Percentiles rank a stretch among this genome's conserved stretches.
Conservation (phyloP, 257 asterid genomes). For the Apocynum venetum region DNA sequence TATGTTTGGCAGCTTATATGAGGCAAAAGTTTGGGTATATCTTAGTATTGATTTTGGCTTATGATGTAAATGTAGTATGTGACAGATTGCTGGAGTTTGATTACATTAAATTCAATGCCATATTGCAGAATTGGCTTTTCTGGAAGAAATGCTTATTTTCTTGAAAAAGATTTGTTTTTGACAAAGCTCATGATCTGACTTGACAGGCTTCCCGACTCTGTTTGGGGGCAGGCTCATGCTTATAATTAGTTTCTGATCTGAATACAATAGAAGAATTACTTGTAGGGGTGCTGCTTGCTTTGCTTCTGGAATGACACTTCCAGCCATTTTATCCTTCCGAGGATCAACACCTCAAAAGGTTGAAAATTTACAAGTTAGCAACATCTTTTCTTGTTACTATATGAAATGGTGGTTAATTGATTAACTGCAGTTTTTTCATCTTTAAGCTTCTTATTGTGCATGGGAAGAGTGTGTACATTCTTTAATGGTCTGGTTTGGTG, state of each 20-base stretch:
- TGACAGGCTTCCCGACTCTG: constrained; percentile 15
- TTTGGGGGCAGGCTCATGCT: constrained; percentile 1
- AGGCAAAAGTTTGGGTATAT: constrained; percentile 5
- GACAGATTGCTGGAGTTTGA: background rate
- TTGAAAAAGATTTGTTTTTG: constrained; percentile 13
- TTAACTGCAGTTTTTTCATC: background rate
- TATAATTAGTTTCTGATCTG: background rate
- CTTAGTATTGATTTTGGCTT: constrained; percentile 6
- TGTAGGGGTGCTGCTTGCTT: constrained; percentile 1
- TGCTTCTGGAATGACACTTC: constrained; percentile 8
- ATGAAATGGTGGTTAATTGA: background rate
- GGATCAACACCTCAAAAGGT: constrained; percentile 5
- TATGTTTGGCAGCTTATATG: constrained; percentile 5
- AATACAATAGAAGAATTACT: constrained; percentile 2
- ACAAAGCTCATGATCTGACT: constrained; percentile 6
- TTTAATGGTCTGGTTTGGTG: background rate
- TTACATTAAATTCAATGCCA: background rate
- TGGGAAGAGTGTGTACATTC: background rate
- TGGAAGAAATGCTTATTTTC: background rate
- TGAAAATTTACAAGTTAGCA: constrained; percentile 1
- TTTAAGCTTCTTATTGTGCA: background rate
- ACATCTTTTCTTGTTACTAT: constrained; percentile 1
- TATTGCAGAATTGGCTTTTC: background rate
- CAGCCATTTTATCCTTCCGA: background rate
- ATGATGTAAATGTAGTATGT: constrained; percentile 12